Base-by-base conservation (phyloP, 768 basidiomycete genomes). In the Collybia nuda region DNA sequence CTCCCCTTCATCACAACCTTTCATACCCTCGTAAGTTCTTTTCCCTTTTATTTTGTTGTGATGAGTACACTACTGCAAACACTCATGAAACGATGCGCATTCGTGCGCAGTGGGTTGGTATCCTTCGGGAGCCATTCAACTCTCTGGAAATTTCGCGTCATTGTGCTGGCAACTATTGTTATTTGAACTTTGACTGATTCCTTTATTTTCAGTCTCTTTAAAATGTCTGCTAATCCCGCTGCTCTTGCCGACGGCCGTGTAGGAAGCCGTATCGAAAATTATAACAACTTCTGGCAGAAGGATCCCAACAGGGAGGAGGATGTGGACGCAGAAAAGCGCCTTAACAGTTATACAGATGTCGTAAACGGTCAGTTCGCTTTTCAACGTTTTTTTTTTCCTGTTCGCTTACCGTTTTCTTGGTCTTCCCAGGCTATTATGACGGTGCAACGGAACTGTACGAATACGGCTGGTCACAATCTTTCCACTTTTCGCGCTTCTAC, bases 401-500 rank as follows among this genome's bases (percentile, higher is more conserved):
- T 19, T 36, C 38, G 19, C 37, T 24, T 22, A 9, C 29, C 44
- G 18, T 52, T 17, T 45, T 26, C 28, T 49, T 53, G 47, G 11
- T 38, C 21, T 24, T 17, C 12, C 23, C 44, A 92, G 93, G 93
- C 38, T 98, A 96, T 74, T 99, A 98, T 58, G 95, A 99, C 66
- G 96, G 93, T 58, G 93, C 92, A 6, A 98, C 96, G 3, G 85
- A 92, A 64, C 75, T 98, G 51, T 97, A 98, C 73, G 95, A 98
- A 67, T 97, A 90, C 61, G 94, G 90, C 46, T 93, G 93, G 94
- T 81, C 81, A 1, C 77, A 85, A 48, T 93, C 87, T 5, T 97
- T 97, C 84, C 95, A 98, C 71, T 97, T 97, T 69, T 96, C 90
- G 49, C 92, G 96, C 28, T 98, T 96, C 78, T 93, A 89, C 82